Evolutionary conservation across 75 land plant genomes (phyloP).

Genomic region (Pseudotsuga menziesii): DNA sequence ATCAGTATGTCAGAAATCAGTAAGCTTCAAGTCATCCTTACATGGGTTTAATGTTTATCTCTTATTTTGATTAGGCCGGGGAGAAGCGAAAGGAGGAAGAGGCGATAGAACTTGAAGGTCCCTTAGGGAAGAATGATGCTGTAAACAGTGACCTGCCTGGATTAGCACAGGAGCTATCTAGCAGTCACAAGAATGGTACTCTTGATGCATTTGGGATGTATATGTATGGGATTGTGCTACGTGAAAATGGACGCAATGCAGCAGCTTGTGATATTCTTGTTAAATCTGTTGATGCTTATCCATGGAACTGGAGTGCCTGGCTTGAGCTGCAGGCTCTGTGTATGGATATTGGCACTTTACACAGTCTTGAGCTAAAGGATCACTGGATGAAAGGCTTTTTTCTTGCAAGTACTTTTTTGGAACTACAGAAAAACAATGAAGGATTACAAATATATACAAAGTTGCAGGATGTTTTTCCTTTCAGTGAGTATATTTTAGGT

Average conservation of each 20-base stretch:
- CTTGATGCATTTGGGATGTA: slow-evolving; percentile 93
- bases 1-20: neutral
- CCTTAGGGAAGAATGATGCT: slow-evolving; percentile 73
- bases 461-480: slow-evolving; percentile 54
- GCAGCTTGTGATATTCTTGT: slow-evolving; percentile 69
- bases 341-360: slow-evolving; percentile 58
- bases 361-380: slow-evolving; percentile 61
- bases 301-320: slow-evolving; percentile 99
- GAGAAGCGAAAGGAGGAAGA: slow-evolving; percentile 99
- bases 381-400: slow-evolving; percentile 99
- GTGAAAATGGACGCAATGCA: slow-evolving; percentile 70
- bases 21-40: neutral
- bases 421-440: slow-evolving; percentile 76
- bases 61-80: slow-evolving; percentile 62
- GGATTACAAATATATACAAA: slow-evolving; percentile 62
- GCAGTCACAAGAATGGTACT: slow-evolving; percentile 38
- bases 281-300: slow-evolving; percentile 86
- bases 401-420: slow-evolving; percentile 79
- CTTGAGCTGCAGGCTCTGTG: slow-evolving; percentile 88
- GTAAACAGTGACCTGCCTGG: slow-evolving; percentile 69
- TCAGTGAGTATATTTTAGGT: slow-evolving; percentile 74
- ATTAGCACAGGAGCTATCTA: slow-evolving; percentile 72
- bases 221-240: slow-evolving; percentile 82
- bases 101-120: slow-evolving; percentile 81
- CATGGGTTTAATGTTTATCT: slow-evolving; percentile 3